Base-by-base conservation (phyloP, 805 yeast genomes). In the Sugiyamaella qingdaonensis region DNA sequence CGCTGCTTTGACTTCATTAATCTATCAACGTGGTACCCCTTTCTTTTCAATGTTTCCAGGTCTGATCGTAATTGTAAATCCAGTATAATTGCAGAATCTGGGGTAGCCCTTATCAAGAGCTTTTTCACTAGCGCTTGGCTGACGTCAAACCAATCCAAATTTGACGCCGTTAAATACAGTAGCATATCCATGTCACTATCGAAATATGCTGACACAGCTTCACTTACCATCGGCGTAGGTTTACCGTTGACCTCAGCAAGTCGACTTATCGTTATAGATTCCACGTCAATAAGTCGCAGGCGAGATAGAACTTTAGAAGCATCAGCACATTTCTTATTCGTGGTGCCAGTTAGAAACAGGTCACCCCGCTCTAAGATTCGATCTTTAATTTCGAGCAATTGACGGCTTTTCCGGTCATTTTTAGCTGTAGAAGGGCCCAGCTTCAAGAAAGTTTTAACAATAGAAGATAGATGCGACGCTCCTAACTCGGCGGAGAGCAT, bases 11-110 rank as follows among this genome's bases (percentile, higher is more conserved):
- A 54, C 43, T 58, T 55, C 33, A 68, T 58, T 24, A 71, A 54
- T 19, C 73, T 54, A 24, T 62, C 61, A 10, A 72, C 73, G 56
- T 72, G 69, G 56, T 68, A 71, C 10, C 76, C 76, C 44, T 73
- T 69, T 41, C 62, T 51, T 54, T 68, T 68, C 35, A 72, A 61
- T 14, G 61, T 48, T 10, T 54, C 52, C 43, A 72, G 56, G 11
- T 64, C 56, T 8, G 67, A 56, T 29, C 61, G 60, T n/a, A 72
- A 60, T 42, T 69, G 65, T 19, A 70, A 58, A 46, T 72, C 75
- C 10, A 72, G 52, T 4, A 72, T 67, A 19, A 73, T 62, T 3
- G 65, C 70, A 1, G 70, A 62, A 34, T 71, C 76, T 2, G 73
- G 73, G 16, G 63, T 67, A 1, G 74, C 73, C 27, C 59, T 43